Conservation (phyloP, 257 asterid species). For the Petunia secreta region DNA sequence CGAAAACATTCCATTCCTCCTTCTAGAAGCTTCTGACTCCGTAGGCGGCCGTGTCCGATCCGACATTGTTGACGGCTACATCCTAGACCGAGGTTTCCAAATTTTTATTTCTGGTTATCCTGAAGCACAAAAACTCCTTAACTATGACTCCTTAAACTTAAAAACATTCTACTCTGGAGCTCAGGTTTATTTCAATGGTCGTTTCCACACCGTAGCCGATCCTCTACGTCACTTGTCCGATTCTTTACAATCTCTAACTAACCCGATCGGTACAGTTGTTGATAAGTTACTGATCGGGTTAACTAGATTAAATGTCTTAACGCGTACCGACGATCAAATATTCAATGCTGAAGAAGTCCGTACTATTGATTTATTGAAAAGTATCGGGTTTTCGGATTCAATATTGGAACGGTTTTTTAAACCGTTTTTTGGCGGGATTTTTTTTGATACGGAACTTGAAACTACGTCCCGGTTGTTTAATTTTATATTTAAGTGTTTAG, state of each 20-base stretch:
- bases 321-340: slow-evolving; percentile 56
- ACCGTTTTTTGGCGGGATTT: slow-evolving; percentile 86
- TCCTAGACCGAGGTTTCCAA: slow-evolving; percentile 94
- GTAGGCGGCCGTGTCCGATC: slow-evolving; percentile 98
- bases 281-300: slow-evolving; percentile 75
- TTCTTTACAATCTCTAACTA: slow-evolving; percentile 54
- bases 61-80: slow-evolving; percentile 77
- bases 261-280: slow-evolving; percentile 68
- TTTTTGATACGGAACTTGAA: slow-evolving; percentile 79
- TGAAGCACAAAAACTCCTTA: slow-evolving; percentile 71
- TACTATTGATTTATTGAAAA: slow-evolving; percentile 58
- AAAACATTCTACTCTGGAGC: slow-evolving; percentile 84
- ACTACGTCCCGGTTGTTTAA: slow-evolving; percentile 85
- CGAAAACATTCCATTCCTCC: slow-evolving; percentile 66
- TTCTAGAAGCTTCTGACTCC: slow-evolving; percentile 82
- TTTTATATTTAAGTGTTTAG: slow-evolving; percentile 83
- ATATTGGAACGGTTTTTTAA: slow-evolving; percentile 82
- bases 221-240: slow-evolving; percentile 82
- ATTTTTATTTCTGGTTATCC: slow-evolving; percentile 94
- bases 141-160: slow-evolving; percentile 63
- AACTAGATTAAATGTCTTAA: slow-evolving; percentile 67
- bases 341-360: slow-evolving; percentile 60
- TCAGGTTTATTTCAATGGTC: slow-evolving; percentile 61
- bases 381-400: slow-evolving; percentile 68
- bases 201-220: slow-evolving; percentile 83